A percentile compares a stretch with the other conserved stretches of the same genome.
phyloP scores from a whole-genome alignment of 139 green algal genomes.

The Chlorella sorokiniana region DNA sequence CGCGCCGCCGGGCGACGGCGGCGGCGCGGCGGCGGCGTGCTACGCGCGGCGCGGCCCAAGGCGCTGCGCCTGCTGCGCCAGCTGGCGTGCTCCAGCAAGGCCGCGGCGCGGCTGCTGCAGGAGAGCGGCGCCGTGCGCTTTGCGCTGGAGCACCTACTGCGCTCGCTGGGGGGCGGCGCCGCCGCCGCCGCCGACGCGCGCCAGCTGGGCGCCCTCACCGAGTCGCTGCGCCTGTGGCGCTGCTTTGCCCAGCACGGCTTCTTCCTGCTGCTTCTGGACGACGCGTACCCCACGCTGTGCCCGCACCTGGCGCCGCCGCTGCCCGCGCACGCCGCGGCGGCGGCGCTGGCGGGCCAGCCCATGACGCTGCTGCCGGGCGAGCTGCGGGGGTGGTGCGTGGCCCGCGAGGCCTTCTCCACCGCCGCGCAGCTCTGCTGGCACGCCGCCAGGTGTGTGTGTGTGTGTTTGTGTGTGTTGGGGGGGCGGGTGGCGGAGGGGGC shows the following conservation, averaged over 20 bases:
- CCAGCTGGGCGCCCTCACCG: slow-evolving; percentile 37
- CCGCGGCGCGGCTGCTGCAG: slow-evolving; percentile 45
- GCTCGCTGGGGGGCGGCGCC: background rate
- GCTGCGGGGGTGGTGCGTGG: slow-evolving; percentile 30
- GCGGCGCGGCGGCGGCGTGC: background rate
- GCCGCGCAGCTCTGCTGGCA: slow-evolving; percentile 46
- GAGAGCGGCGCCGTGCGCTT: slow-evolving; percentile 37
- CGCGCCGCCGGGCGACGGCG: background rate
- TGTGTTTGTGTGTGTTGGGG: background rate
- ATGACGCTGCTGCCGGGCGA: background rate
- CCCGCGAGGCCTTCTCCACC: slow-evolving; percentile 37
- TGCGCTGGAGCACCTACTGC: slow-evolving; percentile 26
- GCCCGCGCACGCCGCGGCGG: background rate
- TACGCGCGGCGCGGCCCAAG: slow-evolving; percentile 21
- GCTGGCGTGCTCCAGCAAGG: slow-evolving; percentile 51
- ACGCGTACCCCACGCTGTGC: slow-evolving; percentile 47
- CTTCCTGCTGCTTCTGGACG: slow-evolving; percentile 41
- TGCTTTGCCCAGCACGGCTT: slow-evolving; percentile 53
- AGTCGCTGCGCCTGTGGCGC: slow-evolving; percentile 61
- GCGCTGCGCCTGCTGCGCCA: slow-evolving; percentile 56
- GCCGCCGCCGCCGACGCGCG: background rate
- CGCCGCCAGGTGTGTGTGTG: background rate
- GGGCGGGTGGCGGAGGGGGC: too few relatives aligned
- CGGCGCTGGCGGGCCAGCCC: background rate
- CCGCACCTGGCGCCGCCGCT: slow-evolving; percentile 28